Evolutionary conservation across 2,329 filamentous ascomycete species (phyloP), one percentile per base, ranked within the genome.

Genomic region (Beauveria asiatica): DNA sequence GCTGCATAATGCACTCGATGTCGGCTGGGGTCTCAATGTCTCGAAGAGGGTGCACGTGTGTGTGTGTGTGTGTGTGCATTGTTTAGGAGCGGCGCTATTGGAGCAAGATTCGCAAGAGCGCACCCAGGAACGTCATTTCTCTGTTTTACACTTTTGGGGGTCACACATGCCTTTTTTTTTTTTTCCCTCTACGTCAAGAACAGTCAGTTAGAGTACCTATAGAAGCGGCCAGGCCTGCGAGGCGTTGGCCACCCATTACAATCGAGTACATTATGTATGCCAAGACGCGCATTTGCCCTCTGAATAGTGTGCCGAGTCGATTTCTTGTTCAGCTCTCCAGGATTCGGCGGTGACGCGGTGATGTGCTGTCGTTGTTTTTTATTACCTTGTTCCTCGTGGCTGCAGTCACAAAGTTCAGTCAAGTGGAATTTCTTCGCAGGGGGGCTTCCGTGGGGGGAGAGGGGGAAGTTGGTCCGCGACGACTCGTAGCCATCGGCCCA

Each of bases 161-260:
- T 49, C 41, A 42, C 23, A 41, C 25, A n/a, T 23, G 19, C 13
- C 7, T 17, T 19, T 56, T 33, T 17, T 42, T 9, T 41, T 25
- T 8, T 44, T 25, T 30, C n/a, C n/a, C n/a, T n/a, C 27, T n/a
- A 16, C 25, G 11, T 37, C 11, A 16, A 37, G 33, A 37, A 27
- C 21, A 30, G 17, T 21, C 48, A 52, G 25, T n/a, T 52, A 59
- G 57, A 59, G 42, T 25, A n/a, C n/a, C n/a, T n/a, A 58, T 58
- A 51, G 46, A 58, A 9, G 23, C 55, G 45, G 45, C 25, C n/a
- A 25, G 17, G 25, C 30, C 27, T 57, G 44, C 42, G 25, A 48
- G 54, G 25, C 42, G 54, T 13, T 30, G 19, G 25, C 17, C 46
- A 50, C 48, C 30, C 27, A 45, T 39, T 19, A 27, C 17, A 59